Evolutionary conservation across 169 alveolate genomes (phyloP).

Genomic region (Ichthyophthirius multifiliis): DNA sequence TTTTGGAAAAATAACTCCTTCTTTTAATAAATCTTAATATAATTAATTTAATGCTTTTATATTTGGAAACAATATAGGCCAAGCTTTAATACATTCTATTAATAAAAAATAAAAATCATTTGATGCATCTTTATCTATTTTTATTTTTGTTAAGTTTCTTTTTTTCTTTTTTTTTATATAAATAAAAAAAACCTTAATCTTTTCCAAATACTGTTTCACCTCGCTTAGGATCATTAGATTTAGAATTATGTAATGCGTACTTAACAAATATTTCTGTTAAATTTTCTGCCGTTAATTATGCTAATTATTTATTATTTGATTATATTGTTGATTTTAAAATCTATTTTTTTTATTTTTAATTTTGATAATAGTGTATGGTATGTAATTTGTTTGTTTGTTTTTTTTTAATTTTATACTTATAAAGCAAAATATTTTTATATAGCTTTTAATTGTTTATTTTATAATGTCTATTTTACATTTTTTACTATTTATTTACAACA

Average conservation of each 20-base stretch:
- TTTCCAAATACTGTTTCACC: background rate
- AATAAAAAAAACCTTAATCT: background rate
- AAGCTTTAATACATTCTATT: background rate
- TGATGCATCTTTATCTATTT: conserved; percentile 2
- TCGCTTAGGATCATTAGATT: background rate
- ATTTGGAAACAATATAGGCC: background rate
- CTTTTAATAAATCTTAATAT: background rate
- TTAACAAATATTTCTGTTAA: background rate
- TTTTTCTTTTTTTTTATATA: background rate
- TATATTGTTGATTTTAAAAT: background rate
- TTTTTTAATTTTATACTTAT: background rate
- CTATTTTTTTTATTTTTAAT: background rate
- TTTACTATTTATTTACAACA: too few relatives aligned
- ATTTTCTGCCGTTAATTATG: background rate
- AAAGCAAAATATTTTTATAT: background rate
- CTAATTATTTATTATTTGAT: background rate
- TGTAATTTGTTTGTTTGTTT: background rate
- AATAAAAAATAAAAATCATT: background rate
- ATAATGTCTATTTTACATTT: background rate
- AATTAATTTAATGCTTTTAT: background rate
- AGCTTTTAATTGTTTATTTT: background rate
- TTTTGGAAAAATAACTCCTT: background rate
- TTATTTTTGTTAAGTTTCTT: background rate
- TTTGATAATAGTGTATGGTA: background rate
- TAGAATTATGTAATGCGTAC: background rate